Conservation (phyloP, 2,329 filamentous ascomycete species). For the Teratosphaeria viscida region DNA sequence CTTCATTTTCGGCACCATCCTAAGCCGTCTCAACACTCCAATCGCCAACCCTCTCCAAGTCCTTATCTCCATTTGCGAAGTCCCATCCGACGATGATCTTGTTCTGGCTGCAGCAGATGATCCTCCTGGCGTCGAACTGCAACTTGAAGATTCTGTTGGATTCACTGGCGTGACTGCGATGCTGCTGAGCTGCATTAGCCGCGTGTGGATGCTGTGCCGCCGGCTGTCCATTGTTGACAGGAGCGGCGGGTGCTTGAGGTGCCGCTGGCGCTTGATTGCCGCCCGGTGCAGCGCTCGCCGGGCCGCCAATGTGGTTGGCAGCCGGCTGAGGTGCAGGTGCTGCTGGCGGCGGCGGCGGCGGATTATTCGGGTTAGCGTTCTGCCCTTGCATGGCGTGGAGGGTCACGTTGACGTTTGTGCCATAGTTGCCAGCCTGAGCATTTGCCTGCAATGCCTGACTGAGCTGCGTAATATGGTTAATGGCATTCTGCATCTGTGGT, state of each 20-base stretch:
- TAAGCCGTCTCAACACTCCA: conserved; percentile 23
- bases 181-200: conserved; percentile 16
- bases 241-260: background rate
- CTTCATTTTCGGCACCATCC: background rate
- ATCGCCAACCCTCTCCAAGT: conserved; percentile 33
- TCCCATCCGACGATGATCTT: conserved; percentile 94
- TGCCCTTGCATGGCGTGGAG: background rate
- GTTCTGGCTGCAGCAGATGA: conserved; percentile 90
- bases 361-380: background rate
- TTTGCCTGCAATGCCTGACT: background rate
- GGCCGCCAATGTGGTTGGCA: background rate
- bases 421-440: background rate
- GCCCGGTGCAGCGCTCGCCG: background rate
- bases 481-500: background rate
- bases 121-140: conserved; percentile 86
- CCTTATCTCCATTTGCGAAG: conserved; percentile 77
- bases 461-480: background rate
- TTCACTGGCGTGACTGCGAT: conserved; percentile 14
- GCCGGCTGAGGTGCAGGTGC: background rate
- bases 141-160: conserved; percentile 77
- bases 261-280: background rate
- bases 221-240: background rate
- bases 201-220: conserved; percentile 9
- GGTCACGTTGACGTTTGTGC: background rate
- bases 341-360: background rate